A percentile compares a stretch with the other conserved stretches of the same genome.
phyloP scores from a whole-genome alignment of 2,329 filamentous ascomycete species.

The Colletotrichum lini region DNA sequence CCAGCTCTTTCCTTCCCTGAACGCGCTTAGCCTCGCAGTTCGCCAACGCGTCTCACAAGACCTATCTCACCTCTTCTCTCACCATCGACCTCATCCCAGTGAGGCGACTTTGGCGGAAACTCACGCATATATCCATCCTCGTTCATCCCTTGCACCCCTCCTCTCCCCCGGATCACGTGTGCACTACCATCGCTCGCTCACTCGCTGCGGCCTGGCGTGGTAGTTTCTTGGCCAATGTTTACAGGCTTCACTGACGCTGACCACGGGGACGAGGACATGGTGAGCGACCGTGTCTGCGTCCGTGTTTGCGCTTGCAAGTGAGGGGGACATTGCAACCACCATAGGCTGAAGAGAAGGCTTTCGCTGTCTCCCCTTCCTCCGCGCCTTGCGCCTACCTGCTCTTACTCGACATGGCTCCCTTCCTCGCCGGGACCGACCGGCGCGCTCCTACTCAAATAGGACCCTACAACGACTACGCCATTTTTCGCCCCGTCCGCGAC shows the following conservation, averaged over 20 bases:
- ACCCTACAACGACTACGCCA: constrained; percentile 29
- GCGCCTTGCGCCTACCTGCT: constrained; percentile 13
- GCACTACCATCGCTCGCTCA: constrained; percentile 9
- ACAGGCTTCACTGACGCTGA: constrained; percentile 37
- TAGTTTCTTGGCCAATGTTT: constrained; percentile 40
- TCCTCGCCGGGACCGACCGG: constrained; percentile 36
- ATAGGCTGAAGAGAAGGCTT: constrained; percentile 15
- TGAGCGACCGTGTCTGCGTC: constrained; percentile 39
- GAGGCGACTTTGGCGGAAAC: constrained; percentile 11
- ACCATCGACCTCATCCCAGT: constrained; percentile 40
- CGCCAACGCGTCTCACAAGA: constrained; percentile 43
- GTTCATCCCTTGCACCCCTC: not conserved
- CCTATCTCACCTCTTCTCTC: constrained; percentile 41
- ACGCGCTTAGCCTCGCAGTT: constrained; percentile 42
- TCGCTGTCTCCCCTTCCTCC: not conserved
- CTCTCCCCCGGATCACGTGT: not conserved
- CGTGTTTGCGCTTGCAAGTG: constrained; percentile 40
- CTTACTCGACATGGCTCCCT: constrained; percentile 33
- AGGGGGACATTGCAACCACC: constrained; percentile 29
- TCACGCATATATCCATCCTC: constrained; percentile 17
- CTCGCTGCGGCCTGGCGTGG: constrained; percentile 35
- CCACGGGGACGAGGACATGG: constrained; percentile 39
- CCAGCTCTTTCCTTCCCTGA: constrained; percentile 35
- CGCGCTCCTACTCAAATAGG: constrained; percentile 30
- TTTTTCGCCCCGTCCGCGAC: constrained; percentile 18